Base-by-base conservation (phyloP, 2,329 filamentous ascomycete genomes). In the Thielaviopsis euricoi region DNA sequence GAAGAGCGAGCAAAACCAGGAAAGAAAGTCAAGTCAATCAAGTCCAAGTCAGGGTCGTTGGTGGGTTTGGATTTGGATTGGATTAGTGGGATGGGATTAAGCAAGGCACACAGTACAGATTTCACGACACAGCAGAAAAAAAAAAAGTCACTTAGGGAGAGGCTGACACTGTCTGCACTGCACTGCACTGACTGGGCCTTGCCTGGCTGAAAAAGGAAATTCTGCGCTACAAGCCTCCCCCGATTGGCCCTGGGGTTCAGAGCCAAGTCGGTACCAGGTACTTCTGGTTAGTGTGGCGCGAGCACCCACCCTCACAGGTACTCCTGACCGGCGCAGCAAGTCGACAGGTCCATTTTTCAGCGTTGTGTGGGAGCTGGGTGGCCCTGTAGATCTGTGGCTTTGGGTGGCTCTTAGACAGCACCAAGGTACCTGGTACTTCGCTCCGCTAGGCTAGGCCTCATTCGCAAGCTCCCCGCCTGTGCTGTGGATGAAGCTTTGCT, bases 151-250 rank as follows among this genome's bases (percentile, higher is more conserved):
- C 62, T 61, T 62, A 61, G 63, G 62, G 61, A 62, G 62, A 64
- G 65, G 67, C 68, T 67, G n/a, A n/a, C n/a, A n/a, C n/a, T n/a
- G n/a, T n/a, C n/a, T n/a, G n/a, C n/a, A n/a, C n/a, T n/a, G n/a
- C n/a, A n/a, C n/a, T n/a, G n/a, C n/a, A n/a, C n/a, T n/a, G 67
- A 67, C 65, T 69, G 68, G 69, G 68, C 66, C 68, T 68, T 67
- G 68, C 66, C 57, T 53, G 58, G 29, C 40, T 51, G 55, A 50
- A 62, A 65, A 64, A 65, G 64, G 43, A 50, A 58, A 52, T 43
- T 56, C 29, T n/a, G 46, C 43, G 37, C 37, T 43, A 43, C 37
- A 15, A 43, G 17, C 15, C 29, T 10, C 29, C 29, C 37, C 29
- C 29, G 29, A 17, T 43, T 43, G 37, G 37, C 37, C 17, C 37